Evolutionary conservation across 208 protist species (phyloP).

Genomic region (Wallacemonas sp.): DNA sequence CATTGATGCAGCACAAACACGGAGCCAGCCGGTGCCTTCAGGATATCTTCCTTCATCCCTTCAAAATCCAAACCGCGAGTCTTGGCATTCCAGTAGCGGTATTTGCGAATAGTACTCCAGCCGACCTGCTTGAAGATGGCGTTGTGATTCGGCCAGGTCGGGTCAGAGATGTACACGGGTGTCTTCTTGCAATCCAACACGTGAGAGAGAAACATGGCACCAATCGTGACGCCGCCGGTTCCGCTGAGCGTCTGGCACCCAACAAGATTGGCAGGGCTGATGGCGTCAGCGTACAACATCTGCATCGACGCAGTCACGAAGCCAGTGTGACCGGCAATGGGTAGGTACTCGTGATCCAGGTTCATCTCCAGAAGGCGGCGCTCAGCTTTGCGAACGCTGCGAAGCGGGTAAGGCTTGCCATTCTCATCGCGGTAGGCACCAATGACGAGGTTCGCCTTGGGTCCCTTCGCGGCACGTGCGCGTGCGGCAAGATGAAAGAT

Average conservation of each 20-base stretch:
- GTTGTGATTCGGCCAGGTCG: constrained; percentile 90
- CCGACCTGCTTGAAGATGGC: constrained; percentile 60
- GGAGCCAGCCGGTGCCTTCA: constrained; percentile 72
- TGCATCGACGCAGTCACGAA: constrained; percentile 84
- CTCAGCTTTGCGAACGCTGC: constrained; percentile 91
- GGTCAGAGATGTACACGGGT: constrained; percentile 78
- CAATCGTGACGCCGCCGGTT: constrained; percentile 85
- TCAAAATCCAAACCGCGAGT: constrained; percentile 81
- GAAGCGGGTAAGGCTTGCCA: constrained; percentile 93
- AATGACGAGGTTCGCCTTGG: constrained; percentile 97
- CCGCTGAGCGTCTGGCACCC: constrained; percentile 87
- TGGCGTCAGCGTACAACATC: constrained; percentile 89
- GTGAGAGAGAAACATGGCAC: constrained; percentile 54
- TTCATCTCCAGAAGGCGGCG: constrained; percentile 54
- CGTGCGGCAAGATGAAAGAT: constrained; percentile 46
- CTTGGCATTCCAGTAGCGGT: constrained; percentile 80
- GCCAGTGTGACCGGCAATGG: constrained; percentile 88
- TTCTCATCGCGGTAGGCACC: constrained; percentile 97
- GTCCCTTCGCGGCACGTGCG: constrained; percentile 43
- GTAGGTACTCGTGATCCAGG: constrained; percentile 97
- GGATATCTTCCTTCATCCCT: constrained; percentile 80
- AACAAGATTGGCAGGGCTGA: constrained; percentile 57
- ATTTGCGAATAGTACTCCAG: constrained; percentile 59
- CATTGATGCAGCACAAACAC: constrained; percentile 97
- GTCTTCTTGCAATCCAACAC: constrained; percentile 33